A percentile compares a stretch with the other conserved stretches of the same genome.
These are phyloP conservation scores for Lagenaria siceraria DNA, from an alignment of 306 rosid genomes.

Conservation along the genomic window DNA sequence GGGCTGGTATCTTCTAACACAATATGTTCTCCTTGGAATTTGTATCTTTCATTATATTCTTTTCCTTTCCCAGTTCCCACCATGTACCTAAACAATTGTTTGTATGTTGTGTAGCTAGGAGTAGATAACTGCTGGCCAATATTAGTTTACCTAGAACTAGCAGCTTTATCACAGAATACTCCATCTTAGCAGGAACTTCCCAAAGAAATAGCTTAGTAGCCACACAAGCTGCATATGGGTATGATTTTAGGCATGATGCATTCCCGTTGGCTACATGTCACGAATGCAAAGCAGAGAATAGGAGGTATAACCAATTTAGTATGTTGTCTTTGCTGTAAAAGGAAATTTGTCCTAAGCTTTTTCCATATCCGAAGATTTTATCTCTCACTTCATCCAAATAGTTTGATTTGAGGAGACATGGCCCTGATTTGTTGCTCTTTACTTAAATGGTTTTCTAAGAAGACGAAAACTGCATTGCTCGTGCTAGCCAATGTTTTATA, in stretches of 20 bases:
- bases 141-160: too few species aligned
- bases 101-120: too few species aligned
- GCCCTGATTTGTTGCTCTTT: not conserved
- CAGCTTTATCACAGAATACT: not conserved
- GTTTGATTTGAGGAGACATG: not conserved
- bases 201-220: not conserved
- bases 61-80: not conserved
- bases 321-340: not conserved
- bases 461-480: too few species aligned
- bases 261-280: not conserved
- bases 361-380: not conserved
- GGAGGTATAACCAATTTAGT: not conserved
- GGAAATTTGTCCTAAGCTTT: not conserved
- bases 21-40: not conserved
- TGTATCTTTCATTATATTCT: not conserved
- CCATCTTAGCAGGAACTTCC: not conserved
- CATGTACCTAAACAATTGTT: not conserved
- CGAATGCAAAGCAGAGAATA: not conserved
- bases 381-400: not conserved
- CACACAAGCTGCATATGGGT: not conserved
- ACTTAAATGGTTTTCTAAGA: not conserved
- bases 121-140: too few species aligned
- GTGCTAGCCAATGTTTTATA: too few species aligned
- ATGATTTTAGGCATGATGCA: not conserved
- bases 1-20: not conserved